Evolutionary conservation across 2,329 filamentous ascomycete genomes (phyloP), one percentile per base, ranked within the genome.

Genomic region (Leptosphaerulina australis): DNA sequence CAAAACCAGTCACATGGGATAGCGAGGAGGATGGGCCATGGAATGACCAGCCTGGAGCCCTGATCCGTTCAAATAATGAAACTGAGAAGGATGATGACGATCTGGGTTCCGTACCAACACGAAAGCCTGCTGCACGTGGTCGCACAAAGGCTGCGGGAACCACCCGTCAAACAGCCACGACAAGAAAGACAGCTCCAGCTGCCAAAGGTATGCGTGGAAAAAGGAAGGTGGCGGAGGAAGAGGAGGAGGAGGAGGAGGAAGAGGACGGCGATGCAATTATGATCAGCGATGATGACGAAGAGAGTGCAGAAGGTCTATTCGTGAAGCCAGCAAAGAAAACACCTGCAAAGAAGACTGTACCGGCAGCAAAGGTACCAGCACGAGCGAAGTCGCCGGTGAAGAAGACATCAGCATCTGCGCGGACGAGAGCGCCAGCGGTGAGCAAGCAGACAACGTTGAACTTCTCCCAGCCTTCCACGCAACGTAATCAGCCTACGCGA

Each of bases 1-100:
- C 90, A 0, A 90, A 86, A 69, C 93, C 93, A 1, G 82, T 84
- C 9, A 80, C 79, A 2, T 97, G 92, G 91, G 91, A 97, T 66
- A 90, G 85, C n/a, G 93, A 97, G 58, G 77, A 92, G 20, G 88
- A 96, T 39, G 94, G 92, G 0, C 81, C 81, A 40, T 97, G 93
- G 92, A 88, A 88, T 53, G 88, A 94, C 37, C 85, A 91, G 50
- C 84, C 88, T 0, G 86, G 83, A 6, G 89, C 87, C 1, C 71
- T 85, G 4, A 79, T 85, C 34, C 75, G 75, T 50, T 77, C 77
- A 15, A 74, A 81, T 53, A 76, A 79, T 36, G 81, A 77, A 12
- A 77, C 77, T 11, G 73, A 75, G 31, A 75, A 75, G 26, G 77
- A 70, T 4, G 73, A 74, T 12, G 69, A 73, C 3, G 53, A 59